Base-by-base conservation (phyloP, 192 early-diverging fungal species). In the Umbelopsis isabellina region DNA sequence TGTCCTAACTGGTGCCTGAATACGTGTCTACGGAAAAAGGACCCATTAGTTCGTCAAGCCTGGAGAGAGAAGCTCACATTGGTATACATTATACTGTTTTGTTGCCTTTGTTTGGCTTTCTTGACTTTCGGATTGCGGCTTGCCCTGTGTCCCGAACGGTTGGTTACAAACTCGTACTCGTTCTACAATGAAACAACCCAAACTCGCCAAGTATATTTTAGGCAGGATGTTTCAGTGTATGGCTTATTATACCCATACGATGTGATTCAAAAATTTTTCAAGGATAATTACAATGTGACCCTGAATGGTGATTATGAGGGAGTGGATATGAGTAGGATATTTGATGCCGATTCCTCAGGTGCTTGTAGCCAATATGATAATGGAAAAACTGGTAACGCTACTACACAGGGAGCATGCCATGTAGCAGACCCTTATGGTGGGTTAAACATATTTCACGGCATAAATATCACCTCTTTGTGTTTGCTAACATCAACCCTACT, bases 51-150 rank as follows among this genome's bases (percentile, higher is more conserved):
- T 45, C 92, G 88, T 49, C 92, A 93, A 90, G 94, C 94, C 18
- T 96, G 92, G 93, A 83, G 94, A 49, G 95, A 97, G 76, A 95
- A 97, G 81, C 79, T 91, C 1, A 77, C 88, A 8, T 83, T 97
- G 18, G 92, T 90, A 73, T 73, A 93, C 64, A 77, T 95, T 68
- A 94, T 97, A 58, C 80, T 89, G 46, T 75, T 93, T 35, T 74
- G 91, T 71, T 94, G 91, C 66, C 84, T 75, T 47, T 66, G 65
- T 23, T n/a, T 66, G 45, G 65, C 65, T 22, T 66, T 66, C 21
- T 13, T 66, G 13, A 66, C 65, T 0, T 66, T 66, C 20, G 65
- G 65, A 20, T 21, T 66, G 41, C 65, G 46, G 9, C 41, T 66
- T 27, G 65, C 65, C 10, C n/a, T 66, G n/a, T 66, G 65, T 66